A percentile compares a stretch with the other conserved stretches of the same genome.
phyloP scores from a whole-genome alignment of 2,329 filamentous ascomycete species.

The Talaromyces marneffei region DNA sequence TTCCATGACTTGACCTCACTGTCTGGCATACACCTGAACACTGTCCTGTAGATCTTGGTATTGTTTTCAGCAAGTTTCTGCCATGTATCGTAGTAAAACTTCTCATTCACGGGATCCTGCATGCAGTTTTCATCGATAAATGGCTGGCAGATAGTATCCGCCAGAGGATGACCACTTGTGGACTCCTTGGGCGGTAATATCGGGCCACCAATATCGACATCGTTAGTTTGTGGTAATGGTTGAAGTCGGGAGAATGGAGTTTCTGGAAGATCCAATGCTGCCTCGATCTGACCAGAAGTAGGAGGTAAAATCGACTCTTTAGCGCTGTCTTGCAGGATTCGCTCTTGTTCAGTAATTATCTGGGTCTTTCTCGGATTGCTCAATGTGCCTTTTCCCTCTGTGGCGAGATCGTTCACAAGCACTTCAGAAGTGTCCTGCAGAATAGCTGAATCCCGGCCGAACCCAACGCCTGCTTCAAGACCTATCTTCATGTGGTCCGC shows the following conservation, averaged over 20 bases:
- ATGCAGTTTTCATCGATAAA: constrained; percentile 86
- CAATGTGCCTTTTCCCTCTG: constrained; percentile 59
- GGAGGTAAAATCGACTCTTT: constrained; percentile 17
- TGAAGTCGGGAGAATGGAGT: constrained; percentile 50
- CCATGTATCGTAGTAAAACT: constrained; percentile 87
- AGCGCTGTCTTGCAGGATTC: constrained; percentile 18
- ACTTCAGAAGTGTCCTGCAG: constrained; percentile 63
- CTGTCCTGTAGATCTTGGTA: constrained; percentile 84
- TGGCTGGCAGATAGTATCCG: constrained; percentile 65
- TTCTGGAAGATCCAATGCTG: constrained; percentile 15
- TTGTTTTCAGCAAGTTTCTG: constrained; percentile 84
- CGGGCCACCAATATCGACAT: constrained; percentile 76
- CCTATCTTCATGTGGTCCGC: constrained; percentile 67
- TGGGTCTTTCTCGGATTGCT: constrained; percentile 46
- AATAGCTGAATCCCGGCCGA: constrained; percentile 66
- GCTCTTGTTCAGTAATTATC: constrained; percentile 23
- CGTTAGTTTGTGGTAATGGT: constrained; percentile 63
- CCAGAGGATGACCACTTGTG: constrained; percentile 39
- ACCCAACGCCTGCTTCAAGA: constrained; percentile 54
- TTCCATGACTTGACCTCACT: constrained; percentile 90
- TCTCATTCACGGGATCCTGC: constrained; percentile 75
- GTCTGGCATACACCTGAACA: constrained; percentile 96
- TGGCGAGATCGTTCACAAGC: constrained; percentile 57
- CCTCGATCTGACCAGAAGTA: constrained; percentile 16
- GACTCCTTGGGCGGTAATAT: constrained; percentile 45